These are phyloP conservation scores for Pharus latifolius DNA, from an alignment of 176 grass and related monocot genomes.

Conservation along the genomic window DNA sequence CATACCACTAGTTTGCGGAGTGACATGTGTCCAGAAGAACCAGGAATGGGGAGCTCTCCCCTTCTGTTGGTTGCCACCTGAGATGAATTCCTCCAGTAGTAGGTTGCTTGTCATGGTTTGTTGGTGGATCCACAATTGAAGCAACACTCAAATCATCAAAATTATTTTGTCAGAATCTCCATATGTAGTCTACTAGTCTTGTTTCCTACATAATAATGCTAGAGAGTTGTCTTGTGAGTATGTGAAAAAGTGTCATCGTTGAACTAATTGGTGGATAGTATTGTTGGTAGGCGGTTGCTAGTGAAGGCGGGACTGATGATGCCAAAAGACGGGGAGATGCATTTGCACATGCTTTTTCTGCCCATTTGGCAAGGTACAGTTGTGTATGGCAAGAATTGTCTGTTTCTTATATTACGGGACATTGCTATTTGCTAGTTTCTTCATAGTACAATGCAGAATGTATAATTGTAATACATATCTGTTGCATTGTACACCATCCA, in stretches of 20 bases:
- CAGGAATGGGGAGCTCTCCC: no score
- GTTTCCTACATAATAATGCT: no score
- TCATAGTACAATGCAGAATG: neutral
- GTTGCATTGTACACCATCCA: neutral
- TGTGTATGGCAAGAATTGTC: constrained; percentile 3
- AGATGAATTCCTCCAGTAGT: neutral
- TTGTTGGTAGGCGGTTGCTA: constrained; percentile 79
- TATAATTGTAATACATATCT: neutral
- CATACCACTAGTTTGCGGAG: neutral
- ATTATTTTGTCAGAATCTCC: neutral
- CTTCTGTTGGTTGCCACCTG: neutral
- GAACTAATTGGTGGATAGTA: neutral
- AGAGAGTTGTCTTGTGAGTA: neutral
- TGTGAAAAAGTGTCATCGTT: neutral
- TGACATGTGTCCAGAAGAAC: no score
- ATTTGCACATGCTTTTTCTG: constrained; percentile 94
- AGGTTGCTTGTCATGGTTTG: neutral
- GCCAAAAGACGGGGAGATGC: constrained; percentile 93
- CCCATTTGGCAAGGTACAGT: constrained; percentile 86
- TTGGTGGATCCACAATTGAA: neutral
- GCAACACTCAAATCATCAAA: neutral
- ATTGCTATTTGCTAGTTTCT: neutral
- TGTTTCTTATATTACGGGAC: neutral
- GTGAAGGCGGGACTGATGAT: constrained; percentile 97
- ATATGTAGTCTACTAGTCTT: neutral